These are phyloP conservation scores for Globisporangium uncinulatum DNA, from an alignment of 352 stramenopile genomes.

Conservation along the genomic window DNA sequence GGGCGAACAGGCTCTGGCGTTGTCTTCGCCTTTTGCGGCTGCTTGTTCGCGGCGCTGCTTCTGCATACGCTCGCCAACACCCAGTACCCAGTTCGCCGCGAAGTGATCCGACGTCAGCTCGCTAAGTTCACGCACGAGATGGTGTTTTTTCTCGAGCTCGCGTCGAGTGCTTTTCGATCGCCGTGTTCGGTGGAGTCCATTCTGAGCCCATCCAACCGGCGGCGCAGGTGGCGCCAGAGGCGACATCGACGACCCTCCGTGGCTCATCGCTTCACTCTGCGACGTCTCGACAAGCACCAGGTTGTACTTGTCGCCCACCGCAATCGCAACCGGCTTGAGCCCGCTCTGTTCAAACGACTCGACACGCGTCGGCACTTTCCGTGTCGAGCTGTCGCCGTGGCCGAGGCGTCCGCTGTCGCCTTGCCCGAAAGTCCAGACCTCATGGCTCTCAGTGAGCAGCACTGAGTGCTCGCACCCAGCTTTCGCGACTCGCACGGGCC, in stretches of 20 bases:
- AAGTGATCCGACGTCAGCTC: not conserved
- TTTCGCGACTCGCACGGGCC: constrained; percentile 60
- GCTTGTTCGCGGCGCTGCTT: not conserved
- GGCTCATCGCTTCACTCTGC: not conserved
- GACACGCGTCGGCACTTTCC: constrained; percentile 53
- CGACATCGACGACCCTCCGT: not conserved
- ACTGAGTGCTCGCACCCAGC: constrained; percentile 79
- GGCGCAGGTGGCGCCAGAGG: not conserved
- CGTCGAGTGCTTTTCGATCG: not conserved
- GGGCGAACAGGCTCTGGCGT: too few species aligned
- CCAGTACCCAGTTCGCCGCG: constrained; percentile 8
- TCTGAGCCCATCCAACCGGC: not conserved
- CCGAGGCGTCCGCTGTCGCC: constrained; percentile 76
- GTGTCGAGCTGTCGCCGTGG: constrained; percentile 58
- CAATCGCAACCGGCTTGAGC: constrained; percentile 60
- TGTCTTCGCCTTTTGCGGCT: not conserved
- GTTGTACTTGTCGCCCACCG: constrained; percentile 86
- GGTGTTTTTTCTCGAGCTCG: constrained; percentile 7
- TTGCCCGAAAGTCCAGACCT: constrained; percentile 79
- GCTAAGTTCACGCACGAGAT: not conserved
- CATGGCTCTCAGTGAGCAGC: constrained; percentile 43
- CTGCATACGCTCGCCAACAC: constrained; percentile 8
- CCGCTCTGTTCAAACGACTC: constrained; percentile 46
- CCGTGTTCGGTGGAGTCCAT: constrained; percentile 2
- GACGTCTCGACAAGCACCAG: constrained; percentile 56